Evolutionary conservation across 2,329 filamentous ascomycete genomes (phyloP).

Genomic region (Fusarium transvaalense): DNA sequence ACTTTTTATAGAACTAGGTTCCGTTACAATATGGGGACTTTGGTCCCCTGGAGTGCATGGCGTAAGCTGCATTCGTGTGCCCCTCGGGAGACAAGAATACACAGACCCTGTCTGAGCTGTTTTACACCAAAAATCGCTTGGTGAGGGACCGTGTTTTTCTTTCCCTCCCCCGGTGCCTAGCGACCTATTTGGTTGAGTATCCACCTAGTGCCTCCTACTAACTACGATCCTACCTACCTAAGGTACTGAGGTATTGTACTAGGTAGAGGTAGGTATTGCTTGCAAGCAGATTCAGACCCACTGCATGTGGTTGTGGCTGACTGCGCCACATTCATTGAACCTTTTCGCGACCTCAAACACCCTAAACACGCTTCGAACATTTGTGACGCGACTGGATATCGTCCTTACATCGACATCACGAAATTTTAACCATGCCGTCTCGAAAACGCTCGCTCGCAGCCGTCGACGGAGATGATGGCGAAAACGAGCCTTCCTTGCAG

Average conservation of each 20-base stretch:
- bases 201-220: too few species aligned
- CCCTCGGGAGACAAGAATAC: too few species aligned
- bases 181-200: too few species aligned
- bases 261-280: too few species aligned
- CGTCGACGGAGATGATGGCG: constrained; percentile 32
- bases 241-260: too few species aligned
- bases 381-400: constrained; percentile 46
- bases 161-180: too few species aligned
- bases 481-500: constrained; percentile 54
- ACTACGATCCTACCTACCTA: too few species aligned
- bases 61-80: constrained; percentile 29
- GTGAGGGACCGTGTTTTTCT: too few species aligned
- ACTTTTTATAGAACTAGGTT: constrained; percentile 44
- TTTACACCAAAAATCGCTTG: too few species aligned
- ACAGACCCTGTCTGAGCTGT: too few species aligned
- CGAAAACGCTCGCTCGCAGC: constrained; percentile 46
- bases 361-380: constrained; percentile 35
- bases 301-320: constrained; percentile 47
- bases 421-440: constrained; percentile 45
- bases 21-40: constrained; percentile 40
- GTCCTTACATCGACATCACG: constrained; percentile 34
- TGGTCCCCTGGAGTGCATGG: constrained; percentile 35
- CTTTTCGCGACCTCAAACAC: constrained; percentile 41
- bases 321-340: constrained; percentile 40
- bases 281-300: too few species aligned